These are phyloP conservation scores for Plasmodium reichenowi DNA, from an alignment of 169 alveolate genomes.

Conservation along the genomic window DNA sequence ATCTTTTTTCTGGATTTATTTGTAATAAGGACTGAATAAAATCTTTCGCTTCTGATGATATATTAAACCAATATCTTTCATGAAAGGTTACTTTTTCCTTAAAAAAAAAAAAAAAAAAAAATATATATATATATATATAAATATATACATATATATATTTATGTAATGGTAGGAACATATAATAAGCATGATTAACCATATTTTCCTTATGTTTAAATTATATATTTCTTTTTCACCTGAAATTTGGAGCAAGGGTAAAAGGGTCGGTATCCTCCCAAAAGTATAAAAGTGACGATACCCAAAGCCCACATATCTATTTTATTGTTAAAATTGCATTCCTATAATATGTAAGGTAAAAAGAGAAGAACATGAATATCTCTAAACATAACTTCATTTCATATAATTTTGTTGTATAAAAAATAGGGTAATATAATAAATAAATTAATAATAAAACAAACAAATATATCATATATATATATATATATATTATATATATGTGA, in stretches of 20 bases:
- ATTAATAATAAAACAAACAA: background rate
- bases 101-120: background rate
- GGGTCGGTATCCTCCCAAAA: slow-evolving; percentile 81
- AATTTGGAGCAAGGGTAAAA: slow-evolving; percentile 79
- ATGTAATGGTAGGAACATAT: too few relatives aligned
- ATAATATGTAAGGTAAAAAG: background rate
- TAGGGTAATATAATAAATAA: background rate
- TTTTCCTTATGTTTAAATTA: background rate
- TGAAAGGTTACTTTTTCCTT: slow-evolving; percentile 78
- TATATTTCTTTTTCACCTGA: slow-evolving; percentile 16
- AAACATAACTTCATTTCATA: background rate
- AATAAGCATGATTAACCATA: too few relatives aligned
- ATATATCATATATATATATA: background rate
- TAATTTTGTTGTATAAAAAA: background rate
- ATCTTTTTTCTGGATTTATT: slow-evolving; percentile 66
- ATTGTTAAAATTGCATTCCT: slow-evolving; percentile 76
- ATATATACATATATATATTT: too few relatives aligned
- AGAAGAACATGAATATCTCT: background rate
- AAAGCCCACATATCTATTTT: slow-evolving; percentile 82
- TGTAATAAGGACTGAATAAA: slow-evolving; percentile 73
- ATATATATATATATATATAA: background rate
- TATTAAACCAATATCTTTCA: slow-evolving; percentile 79
- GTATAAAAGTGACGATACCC: slow-evolving; percentile 71
- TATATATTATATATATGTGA: too few relatives aligned
- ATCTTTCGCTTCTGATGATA: slow-evolving; percentile 76